phyloP scores from a whole-genome alignment of 345 rosid species.

The Reutealis trisperma region DNA sequence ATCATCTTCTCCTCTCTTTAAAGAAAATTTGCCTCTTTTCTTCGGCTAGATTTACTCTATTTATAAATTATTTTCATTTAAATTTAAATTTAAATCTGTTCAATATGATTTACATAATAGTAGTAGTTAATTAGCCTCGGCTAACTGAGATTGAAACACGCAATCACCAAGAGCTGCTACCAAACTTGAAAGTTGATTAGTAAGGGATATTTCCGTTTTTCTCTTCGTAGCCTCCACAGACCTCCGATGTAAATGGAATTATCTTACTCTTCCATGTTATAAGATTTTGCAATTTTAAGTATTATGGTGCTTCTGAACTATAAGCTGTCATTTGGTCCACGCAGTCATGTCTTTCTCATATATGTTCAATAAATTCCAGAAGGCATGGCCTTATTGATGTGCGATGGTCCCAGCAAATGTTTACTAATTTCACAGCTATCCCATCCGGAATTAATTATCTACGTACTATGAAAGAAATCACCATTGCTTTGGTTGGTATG shows the following conservation, averaged over 20 bases:
- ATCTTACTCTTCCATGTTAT: not conserved
- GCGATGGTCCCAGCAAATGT: constrained; percentile 23
- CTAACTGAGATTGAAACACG: no score
- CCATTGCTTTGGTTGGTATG: not conserved
- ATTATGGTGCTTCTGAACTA: not conserved
- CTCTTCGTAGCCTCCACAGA: no score
- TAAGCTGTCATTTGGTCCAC: constrained; percentile 23
- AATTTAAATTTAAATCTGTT: no score
- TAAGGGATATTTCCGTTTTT: no score
- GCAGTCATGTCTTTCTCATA: not conserved
- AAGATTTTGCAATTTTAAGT: not conserved
- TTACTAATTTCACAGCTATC: constrained; percentile 7
- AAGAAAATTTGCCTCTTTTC: no score
- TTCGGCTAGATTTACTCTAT: no score
- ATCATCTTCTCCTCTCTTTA: not conserved
- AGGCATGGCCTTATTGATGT: not conserved
- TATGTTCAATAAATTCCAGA: constrained; percentile 19
- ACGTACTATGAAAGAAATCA: not conserved
- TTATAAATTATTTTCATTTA: no score
- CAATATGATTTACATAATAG: no score
- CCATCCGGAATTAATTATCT: constrained; percentile 7
- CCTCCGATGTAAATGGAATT: not conserved
- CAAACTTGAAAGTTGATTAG: no score
- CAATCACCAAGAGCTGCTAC: no score
- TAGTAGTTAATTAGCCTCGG: no score